These are phyloP conservation scores for Dendrobium nobile DNA, from an alignment of 106 monocot genomes.

Conservation along the genomic window DNA sequence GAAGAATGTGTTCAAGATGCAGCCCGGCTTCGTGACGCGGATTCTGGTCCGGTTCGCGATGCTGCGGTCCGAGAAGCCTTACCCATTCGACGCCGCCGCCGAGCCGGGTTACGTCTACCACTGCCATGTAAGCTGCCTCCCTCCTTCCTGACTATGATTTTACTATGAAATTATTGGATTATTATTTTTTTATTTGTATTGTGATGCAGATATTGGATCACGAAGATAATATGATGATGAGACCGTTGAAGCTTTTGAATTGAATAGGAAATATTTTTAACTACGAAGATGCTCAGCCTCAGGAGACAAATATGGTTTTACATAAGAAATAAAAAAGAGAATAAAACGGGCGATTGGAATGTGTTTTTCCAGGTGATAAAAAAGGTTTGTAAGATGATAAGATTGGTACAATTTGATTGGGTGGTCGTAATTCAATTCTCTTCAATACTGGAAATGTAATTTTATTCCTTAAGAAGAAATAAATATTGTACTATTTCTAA, in stretches of 20 bases:
- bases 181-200: background rate
- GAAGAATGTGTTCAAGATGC: slow-evolving; percentile 94
- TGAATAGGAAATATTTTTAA: background rate
- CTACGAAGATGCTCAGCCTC: no score
- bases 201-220: slow-evolving; percentile 55
- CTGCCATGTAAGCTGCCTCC: slow-evolving; percentile 55
- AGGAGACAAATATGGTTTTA: no score
- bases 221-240: slow-evolving; percentile 69
- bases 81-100: slow-evolving; percentile 57
- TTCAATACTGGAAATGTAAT: no score
- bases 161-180: no score
- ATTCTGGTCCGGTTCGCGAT: slow-evolving; percentile 60
- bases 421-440: no score
- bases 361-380: no score
- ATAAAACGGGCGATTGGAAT: no score
- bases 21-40: slow-evolving; percentile 49
- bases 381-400: no score
- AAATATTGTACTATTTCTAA: no score
- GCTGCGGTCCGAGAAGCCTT: slow-evolving; percentile 21
- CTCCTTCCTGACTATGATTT: background rate
- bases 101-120: slow-evolving; percentile 94
- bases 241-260: slow-evolving; percentile 35
- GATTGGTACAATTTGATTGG: no score
- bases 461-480: no score
- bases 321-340: no score